Evolutionary conservation across 495 filamentous ascomycete genomes (phyloP).

Genomic region (Talaromyces proteolyticus): DNA sequence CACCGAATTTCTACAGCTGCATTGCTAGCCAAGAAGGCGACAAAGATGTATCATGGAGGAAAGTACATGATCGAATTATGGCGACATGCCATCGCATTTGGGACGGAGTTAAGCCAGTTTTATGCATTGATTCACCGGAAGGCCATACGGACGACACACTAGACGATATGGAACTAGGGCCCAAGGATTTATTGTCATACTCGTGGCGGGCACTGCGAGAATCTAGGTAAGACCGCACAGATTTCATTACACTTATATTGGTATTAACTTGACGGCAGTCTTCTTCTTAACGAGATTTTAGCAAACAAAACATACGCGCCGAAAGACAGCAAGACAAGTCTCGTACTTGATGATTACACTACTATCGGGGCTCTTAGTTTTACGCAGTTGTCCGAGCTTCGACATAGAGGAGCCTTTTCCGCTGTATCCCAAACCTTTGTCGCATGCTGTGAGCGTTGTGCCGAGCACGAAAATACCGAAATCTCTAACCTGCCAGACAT

Average conservation of each 20-base stretch:
- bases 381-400: conserved; percentile 70
- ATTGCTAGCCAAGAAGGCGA: conserved; percentile 15
- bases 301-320: conserved; percentile 33
- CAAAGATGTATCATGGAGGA: conserved; percentile 21
- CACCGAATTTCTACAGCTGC: conserved; percentile 28
- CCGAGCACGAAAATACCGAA: conserved; percentile 40
- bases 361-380: conserved; percentile 67
- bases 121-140: conserved; percentile 90
- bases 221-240: conserved; percentile 55
- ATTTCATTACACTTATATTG: background rate
- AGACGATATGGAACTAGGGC: conserved; percentile 60
- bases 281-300: conserved; percentile 41
- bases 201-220: conserved; percentile 91
- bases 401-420: conserved; percentile 91
- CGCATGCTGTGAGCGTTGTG: conserved; percentile 61
- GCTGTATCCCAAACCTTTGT: conserved; percentile 86
- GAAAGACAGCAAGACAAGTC: conserved; percentile 15
- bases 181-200: conserved; percentile 87
- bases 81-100: conserved; percentile 59
- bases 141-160: conserved; percentile 72
- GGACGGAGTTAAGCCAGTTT: conserved; percentile 62
- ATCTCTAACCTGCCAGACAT: conserved; percentile 30
- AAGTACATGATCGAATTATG: conserved; percentile 51
- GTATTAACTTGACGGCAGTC: conserved; percentile 30
- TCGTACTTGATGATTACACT: conserved; percentile 32